phyloP scores from a whole-genome alignment of 2,329 filamentous ascomycete species.

The Chrysoporthe cubensis region DNA sequence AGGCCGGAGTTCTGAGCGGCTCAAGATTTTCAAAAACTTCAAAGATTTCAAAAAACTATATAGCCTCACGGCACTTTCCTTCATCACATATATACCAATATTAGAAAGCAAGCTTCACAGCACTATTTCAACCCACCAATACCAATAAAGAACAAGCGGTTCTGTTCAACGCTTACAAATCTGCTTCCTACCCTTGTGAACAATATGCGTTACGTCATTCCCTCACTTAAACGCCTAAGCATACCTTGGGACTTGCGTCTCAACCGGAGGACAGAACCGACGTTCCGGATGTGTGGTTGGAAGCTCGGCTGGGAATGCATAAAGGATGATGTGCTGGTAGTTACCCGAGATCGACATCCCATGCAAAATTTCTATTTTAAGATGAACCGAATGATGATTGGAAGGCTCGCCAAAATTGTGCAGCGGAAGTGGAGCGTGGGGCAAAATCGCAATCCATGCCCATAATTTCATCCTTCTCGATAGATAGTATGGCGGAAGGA shows the following conservation, averaged over 20 bases:
- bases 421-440: neutral
- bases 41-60: neutral
- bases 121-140: neutral
- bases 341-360: too few species aligned
- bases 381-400: too few species aligned
- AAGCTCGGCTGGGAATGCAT: too few species aligned
- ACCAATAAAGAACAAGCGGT: neutral
- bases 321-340: too few species aligned
- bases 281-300: too few species aligned
- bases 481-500: neutral
- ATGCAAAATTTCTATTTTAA: too few species aligned
- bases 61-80: neutral
- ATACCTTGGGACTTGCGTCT: too few species aligned
- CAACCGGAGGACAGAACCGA: too few species aligned
- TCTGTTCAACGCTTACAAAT: too few species aligned
- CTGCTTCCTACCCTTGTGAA: too few species aligned
- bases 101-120: neutral
- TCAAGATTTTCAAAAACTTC: neutral
- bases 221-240: too few species aligned
- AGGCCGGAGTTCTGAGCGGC: neutral
- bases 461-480: neutral
- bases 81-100: neutral
- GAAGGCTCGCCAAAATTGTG: neutral
- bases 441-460: neutral
- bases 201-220: too few species aligned